A percentile compares a stretch with the other conserved stretches of the same genome.
phyloP scores from a whole-genome alignment of 169 alveolate species.

The Cryptosporidium sp. region DNA sequence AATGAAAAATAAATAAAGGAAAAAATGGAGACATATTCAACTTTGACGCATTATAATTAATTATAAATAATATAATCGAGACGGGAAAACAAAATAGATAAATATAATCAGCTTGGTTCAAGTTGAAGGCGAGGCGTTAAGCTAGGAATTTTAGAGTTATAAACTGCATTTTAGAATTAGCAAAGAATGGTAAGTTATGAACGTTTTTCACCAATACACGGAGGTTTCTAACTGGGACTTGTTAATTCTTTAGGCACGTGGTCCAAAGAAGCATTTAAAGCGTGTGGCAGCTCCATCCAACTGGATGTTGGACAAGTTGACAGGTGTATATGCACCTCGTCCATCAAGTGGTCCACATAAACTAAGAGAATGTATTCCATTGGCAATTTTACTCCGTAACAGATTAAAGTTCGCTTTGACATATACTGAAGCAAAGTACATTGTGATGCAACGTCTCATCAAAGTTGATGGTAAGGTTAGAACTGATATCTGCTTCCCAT shows the following conservation, averaged over 20 bases:
- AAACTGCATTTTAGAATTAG: background rate
- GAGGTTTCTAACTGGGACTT: background rate
- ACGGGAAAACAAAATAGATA: conserved; percentile 49
- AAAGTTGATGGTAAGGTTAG: conserved; percentile 97
- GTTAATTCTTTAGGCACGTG: conserved; percentile 92
- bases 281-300: conserved; percentile 98
- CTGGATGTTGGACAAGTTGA: conserved; percentile 98
- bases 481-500: conserved; percentile 97
- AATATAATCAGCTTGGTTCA: background rate
- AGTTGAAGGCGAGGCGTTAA: conserved; percentile 15
- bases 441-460: conserved; percentile 95
- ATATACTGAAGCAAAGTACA: conserved; percentile 93
- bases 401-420: conserved; percentile 94
- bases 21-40: conserved; percentile 26
- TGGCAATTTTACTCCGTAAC: conserved; percentile 92
- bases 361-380: conserved; percentile 96
- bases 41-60: conserved; percentile 20
- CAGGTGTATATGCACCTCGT: conserved; percentile 94
- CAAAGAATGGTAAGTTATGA: conserved; percentile 59
- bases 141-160: conserved; percentile 3
- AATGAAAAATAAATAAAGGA: background rate
- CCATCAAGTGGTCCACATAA: conserved; percentile 97
- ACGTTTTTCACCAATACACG: no score
- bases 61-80: conserved; percentile 19
- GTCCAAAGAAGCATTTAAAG: conserved; percentile 98